These are phyloP conservation scores for Yamadazyma friedrichii DNA, from an alignment of 1,139 yeast genomes.

Conservation along the genomic window DNA sequence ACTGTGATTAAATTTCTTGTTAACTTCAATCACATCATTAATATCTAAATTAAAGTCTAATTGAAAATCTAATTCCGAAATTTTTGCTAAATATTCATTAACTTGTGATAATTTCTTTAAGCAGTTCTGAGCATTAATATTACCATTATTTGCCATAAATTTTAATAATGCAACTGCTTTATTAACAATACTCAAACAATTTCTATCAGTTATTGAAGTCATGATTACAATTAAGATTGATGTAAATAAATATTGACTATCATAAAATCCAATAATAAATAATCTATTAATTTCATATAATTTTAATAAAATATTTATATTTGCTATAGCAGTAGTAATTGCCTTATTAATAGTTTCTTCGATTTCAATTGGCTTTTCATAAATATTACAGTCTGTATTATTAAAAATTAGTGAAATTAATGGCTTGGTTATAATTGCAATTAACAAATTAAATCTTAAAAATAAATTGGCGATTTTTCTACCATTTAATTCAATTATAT, in stretches of 20 bases:
- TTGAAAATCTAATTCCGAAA: conserved; percentile 21
- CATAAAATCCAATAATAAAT: conserved; percentile 52
- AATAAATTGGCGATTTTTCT: conserved; percentile 38
- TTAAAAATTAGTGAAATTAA: conserved; percentile 42
- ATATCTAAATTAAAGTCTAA: conserved; percentile 21
- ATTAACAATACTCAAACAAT: conserved; percentile 25
- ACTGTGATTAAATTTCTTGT: conserved; percentile 5
- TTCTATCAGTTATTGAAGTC: conserved; percentile 31
- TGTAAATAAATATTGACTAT: conserved; percentile 48
- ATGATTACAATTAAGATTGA: conserved; percentile 42
- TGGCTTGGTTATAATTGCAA: conserved; percentile 47
- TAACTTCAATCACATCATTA: conserved; percentile 7
- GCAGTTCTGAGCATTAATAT: conserved; percentile 40
- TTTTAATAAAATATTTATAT: conserved; percentile 37
- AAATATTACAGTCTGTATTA: conserved; percentile 23
- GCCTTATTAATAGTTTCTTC: conserved; percentile 38
- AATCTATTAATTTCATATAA: conserved; percentile 35
- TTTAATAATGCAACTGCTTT: conserved; percentile 35
- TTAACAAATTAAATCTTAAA: conserved; percentile 48
- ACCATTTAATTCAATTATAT: conserved; percentile 21
- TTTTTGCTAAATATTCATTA: conserved; percentile 16
- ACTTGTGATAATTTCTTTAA: conserved; percentile 23
- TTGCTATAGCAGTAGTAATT: conserved; percentile 38
- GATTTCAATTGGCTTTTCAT: conserved; percentile 28
- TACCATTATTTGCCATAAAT: conserved; percentile 40